These are phyloP conservation scores for Colletotrichum destructivum DNA, from an alignment of 2,329 filamentous ascomycete genomes.

Conservation along the genomic window DNA sequence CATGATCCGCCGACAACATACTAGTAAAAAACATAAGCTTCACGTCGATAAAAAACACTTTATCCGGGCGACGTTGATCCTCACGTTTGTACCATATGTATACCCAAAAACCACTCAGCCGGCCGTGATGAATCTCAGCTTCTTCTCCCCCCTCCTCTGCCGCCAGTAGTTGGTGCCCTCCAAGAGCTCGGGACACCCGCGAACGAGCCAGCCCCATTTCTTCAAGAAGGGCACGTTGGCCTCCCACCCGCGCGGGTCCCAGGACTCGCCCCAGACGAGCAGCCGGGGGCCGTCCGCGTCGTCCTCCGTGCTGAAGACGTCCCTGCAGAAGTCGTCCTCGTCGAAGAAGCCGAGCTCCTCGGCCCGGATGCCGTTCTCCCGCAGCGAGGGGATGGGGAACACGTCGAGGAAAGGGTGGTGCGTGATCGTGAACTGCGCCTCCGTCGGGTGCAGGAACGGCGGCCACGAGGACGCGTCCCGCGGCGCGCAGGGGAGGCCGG, in stretches of 20 bases:
- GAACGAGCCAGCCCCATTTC: conserved; percentile 60
- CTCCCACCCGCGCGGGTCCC: conserved; percentile 63
- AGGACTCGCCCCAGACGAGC: conserved; percentile 65
- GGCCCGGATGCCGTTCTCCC: conserved; percentile 47
- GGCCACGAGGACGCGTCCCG: conserved; percentile 28
- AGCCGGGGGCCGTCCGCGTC: conserved; percentile 49
- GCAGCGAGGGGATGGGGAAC: conserved; percentile 48
- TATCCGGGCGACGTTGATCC: neutral
- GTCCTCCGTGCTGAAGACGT: conserved; percentile 24
- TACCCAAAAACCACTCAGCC: neutral
- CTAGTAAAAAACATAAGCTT: no score
- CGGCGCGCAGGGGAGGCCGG: conserved; percentile 34
- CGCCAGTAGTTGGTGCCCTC: conserved; percentile 56
- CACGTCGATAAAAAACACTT: neutral
- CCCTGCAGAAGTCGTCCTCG: conserved; percentile 31
- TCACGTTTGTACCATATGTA: neutral
- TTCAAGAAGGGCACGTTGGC: conserved; percentile 58
- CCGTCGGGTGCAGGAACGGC: conserved; percentile 47
- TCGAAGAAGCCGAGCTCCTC: conserved; percentile 29
- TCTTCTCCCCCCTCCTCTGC: conserved; percentile 25
- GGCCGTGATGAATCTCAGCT: neutral
- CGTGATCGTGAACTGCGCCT: conserved; percentile 45
- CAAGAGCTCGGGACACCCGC: conserved; percentile 55
- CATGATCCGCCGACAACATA: no score
- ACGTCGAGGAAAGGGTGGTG: conserved; percentile 53